Conservation (phyloP, 768 basidiomycete genomes). For the Lyophyllum shimeji region DNA sequence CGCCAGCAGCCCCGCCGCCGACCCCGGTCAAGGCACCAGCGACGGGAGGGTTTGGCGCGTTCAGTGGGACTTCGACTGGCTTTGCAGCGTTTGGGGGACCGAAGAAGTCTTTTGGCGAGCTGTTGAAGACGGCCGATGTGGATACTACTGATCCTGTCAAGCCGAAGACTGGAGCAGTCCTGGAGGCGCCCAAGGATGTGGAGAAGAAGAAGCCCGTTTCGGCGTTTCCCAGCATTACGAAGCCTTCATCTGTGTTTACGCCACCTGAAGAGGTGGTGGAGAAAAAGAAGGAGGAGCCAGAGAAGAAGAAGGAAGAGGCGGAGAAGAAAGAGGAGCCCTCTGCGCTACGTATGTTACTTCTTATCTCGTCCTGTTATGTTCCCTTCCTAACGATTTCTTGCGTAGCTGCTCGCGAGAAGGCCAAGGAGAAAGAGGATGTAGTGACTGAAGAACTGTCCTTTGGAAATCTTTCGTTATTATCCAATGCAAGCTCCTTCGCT, state of each 20-base stretch:
- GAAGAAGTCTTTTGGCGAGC: slow-evolving; percentile 59
- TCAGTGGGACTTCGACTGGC: slow-evolving; percentile 40
- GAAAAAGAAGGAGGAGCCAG: too few relatives aligned
- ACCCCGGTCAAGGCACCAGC: slow-evolving; percentile 26
- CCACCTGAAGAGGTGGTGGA: not conserved
- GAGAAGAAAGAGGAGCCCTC: slow-evolving; percentile 3
- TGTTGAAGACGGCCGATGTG: slow-evolving; percentile 45
- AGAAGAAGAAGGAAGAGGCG: not conserved
- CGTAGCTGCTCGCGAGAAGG: slow-evolving; percentile 3
- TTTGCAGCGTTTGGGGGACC: slow-evolving; percentile 43
- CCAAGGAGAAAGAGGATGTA: slow-evolving; percentile 15
- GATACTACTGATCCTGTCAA: slow-evolving; percentile 25
- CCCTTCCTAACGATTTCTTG: not conserved
- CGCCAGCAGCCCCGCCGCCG: slow-evolving; percentile 21
- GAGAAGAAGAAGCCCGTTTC: slow-evolving; percentile 12
- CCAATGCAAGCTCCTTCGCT: slow-evolving; percentile 48
- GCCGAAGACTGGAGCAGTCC: not conserved
- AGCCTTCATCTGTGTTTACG: slow-evolving; percentile 1
- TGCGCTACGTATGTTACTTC: not conserved
- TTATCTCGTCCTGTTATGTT: not conserved
- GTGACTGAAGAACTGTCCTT: slow-evolving; percentile 27
- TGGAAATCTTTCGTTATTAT: slow-evolving; percentile 40
- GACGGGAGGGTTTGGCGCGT: slow-evolving; percentile 51
- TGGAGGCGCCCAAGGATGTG: not conserved
- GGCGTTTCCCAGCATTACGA: slow-evolving; percentile 5